Evolutionary conservation across 2,329 filamentous ascomycete genomes (phyloP).

Genomic region (Verticillium tricorpus): DNA sequence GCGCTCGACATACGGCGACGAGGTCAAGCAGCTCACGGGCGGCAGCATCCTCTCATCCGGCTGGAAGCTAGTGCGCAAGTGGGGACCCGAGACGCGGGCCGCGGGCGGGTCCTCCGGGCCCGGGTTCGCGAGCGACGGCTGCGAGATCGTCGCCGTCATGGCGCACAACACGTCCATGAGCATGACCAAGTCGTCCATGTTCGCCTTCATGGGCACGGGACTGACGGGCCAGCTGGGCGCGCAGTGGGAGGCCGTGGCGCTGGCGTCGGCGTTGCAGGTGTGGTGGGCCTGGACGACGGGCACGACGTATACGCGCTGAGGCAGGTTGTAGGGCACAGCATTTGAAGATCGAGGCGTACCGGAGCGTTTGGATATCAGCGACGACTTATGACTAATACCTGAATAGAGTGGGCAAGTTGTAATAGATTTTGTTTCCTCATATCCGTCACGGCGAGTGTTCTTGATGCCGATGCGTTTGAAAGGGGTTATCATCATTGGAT

Average conservation of each 20-base stretch:
- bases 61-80: constrained; percentile 12
- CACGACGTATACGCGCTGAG: not conserved
- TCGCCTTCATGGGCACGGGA: constrained; percentile 11
- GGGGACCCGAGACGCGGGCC: not conserved
- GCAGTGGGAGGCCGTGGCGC: constrained; percentile 8
- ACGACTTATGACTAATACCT: too few species aligned
- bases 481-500: too few species aligned
- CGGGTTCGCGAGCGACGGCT: constrained; percentile 12
- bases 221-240: constrained; percentile 9
- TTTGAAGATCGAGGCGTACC: too few species aligned
- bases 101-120: not conserved
- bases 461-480: too few species aligned
- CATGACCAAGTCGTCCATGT: constrained; percentile 7
- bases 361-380: too few species aligned
- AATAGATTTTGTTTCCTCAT: too few species aligned
- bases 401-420: too few species aligned
- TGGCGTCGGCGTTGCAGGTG: constrained; percentile 4
- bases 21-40: constrained; percentile 9
- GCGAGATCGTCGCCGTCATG: constrained; percentile 12
- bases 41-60: constrained; percentile 5
- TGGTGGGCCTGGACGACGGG: constrained; percentile 4
- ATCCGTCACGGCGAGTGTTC: too few species aligned
- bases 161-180: constrained; percentile 6
- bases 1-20: constrained; percentile 6
- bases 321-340: not conserved